These are phyloP conservation scores for Taphrina flavorubra DNA, from an alignment of 1,139 yeast genomes.

Conservation along the genomic window DNA sequence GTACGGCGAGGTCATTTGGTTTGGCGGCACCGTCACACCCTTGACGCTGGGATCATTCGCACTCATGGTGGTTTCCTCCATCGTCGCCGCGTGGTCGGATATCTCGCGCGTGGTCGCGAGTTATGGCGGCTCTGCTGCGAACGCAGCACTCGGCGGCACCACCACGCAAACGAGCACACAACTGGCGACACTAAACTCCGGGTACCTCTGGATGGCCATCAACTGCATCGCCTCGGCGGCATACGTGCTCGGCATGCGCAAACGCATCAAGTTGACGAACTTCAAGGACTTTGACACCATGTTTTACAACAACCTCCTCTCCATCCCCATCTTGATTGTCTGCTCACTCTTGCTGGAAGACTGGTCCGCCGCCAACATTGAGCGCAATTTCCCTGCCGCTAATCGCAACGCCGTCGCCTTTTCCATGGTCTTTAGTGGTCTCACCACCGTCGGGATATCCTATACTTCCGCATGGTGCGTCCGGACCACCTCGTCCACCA, in stretches of 20 bases:
- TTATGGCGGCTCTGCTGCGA: slow-evolving; percentile 48
- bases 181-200: slow-evolving; percentile 64
- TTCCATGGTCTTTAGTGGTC: slow-evolving; percentile 91
- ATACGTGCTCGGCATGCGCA: slow-evolving; percentile 92
- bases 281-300: slow-evolving; percentile 98
- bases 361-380: slow-evolving; percentile 83
- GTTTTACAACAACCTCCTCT: slow-evolving; percentile 93
- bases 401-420: slow-evolving; percentile 68
- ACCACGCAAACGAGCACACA: slow-evolving; percentile 47
- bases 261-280: slow-evolving; percentile 94
- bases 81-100: slow-evolving; percentile 94
- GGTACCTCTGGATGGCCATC: slow-evolving; percentile 95
- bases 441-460: slow-evolving; percentile 93
- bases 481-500: slow-evolving; percentile 96
- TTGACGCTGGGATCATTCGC: slow-evolving; percentile 88
- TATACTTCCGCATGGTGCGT: slow-evolving; percentile 99
- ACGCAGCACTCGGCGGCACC: slow-evolving; percentile 36
- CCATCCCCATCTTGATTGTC: slow-evolving; percentile 82
- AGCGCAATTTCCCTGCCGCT: slow-evolving; percentile 75
- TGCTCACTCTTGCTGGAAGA: slow-evolving; percentile 83
- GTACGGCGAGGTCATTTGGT: slow-evolving; percentile 97
- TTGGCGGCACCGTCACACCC: slow-evolving; percentile 88
- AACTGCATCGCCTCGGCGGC: slow-evolving; percentile 95
- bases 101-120: slow-evolving; percentile 55
- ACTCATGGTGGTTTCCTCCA: slow-evolving; percentile 89